phyloP scores from a whole-genome alignment of 2,329 filamentous ascomycete species.

The Scopulariopsis brevicaulis region DNA sequence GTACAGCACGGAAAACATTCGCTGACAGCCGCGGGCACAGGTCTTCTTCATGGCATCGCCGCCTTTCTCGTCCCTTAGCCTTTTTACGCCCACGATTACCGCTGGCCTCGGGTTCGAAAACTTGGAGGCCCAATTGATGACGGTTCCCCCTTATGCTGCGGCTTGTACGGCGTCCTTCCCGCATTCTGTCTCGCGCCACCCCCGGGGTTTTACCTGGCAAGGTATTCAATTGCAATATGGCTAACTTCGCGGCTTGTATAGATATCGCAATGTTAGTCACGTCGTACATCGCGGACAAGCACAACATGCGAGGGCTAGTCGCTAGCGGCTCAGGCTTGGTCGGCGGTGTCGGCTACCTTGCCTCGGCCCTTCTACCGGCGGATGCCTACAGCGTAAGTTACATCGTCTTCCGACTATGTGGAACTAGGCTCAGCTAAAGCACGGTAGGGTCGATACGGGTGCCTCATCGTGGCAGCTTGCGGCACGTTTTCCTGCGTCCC shows the following conservation, averaged over 20 bases:
- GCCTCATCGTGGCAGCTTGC: constrained; percentile 54
- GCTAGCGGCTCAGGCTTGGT: no score
- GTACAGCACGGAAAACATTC: no score
- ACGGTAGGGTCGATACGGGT: constrained; percentile 45
- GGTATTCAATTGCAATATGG: no score
- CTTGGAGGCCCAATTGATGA: constrained; percentile 51
- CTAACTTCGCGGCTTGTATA: no score
- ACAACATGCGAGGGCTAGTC: no score
- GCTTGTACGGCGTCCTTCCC: constrained; percentile 45
- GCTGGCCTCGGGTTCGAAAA: constrained; percentile 36
- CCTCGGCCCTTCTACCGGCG: constrained; percentile 50
- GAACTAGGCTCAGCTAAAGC: no score
- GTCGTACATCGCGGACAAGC: no score
- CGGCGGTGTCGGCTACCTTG: constrained; percentile 41
- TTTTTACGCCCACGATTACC: constrained; percentile 52
- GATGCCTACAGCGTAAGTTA: constrained; percentile 37
- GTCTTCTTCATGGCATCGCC: constrained; percentile 34
- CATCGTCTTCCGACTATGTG: not conserved
- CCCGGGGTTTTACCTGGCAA: no score
- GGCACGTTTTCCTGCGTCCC: constrained; percentile 61
- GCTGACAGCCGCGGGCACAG: no score
- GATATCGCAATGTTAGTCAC: no score
- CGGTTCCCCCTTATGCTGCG: constrained; percentile 52
- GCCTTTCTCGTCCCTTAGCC: constrained; percentile 46
- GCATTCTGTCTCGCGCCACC: no score